Conservation (phyloP, 306 rosid species). For the Pyrus bretschneideri region DNA sequence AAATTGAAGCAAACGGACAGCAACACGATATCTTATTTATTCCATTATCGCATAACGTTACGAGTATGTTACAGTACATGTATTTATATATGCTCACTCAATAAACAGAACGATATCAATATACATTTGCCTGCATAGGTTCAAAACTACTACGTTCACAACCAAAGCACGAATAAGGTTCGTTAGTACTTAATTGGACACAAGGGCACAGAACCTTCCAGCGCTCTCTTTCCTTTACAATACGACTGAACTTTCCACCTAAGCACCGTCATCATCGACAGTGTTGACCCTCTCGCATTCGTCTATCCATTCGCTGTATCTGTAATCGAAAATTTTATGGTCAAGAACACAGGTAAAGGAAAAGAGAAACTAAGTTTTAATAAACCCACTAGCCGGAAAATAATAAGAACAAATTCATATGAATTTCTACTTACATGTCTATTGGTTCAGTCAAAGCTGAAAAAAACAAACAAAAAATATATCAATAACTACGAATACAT, state of each 20-base stretch:
- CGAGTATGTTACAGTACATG: background rate
- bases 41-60: background rate
- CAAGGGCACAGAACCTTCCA: background rate
- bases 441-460: slow-evolving; percentile 83
- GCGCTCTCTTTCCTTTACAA: background rate
- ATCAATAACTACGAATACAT: background rate
- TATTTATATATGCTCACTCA: background rate
- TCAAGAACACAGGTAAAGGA: background rate
- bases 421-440: slow-evolving; percentile 57
- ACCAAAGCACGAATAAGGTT: background rate
- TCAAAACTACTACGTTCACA: background rate
- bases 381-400: background rate
- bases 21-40: background rate
- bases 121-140: background rate
- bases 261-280: slow-evolving; percentile 67
- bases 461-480: slow-evolving; percentile 4
- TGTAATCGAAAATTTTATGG: slow-evolving; percentile 18
- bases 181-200: background rate
- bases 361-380: background rate
- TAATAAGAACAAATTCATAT: background rate
- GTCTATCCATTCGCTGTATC: slow-evolving; percentile 96
- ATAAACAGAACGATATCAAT: background rate
- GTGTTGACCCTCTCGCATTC: slow-evolving; percentile 87
- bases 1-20: background rate
- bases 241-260: background rate